Percentiles rank a stretch among this genome's conserved stretches.
These are phyloP conservation scores for Aspergillus funiculosus DNA, from an alignment of 495 filamentous ascomycete species.

Conservation along the genomic window DNA sequence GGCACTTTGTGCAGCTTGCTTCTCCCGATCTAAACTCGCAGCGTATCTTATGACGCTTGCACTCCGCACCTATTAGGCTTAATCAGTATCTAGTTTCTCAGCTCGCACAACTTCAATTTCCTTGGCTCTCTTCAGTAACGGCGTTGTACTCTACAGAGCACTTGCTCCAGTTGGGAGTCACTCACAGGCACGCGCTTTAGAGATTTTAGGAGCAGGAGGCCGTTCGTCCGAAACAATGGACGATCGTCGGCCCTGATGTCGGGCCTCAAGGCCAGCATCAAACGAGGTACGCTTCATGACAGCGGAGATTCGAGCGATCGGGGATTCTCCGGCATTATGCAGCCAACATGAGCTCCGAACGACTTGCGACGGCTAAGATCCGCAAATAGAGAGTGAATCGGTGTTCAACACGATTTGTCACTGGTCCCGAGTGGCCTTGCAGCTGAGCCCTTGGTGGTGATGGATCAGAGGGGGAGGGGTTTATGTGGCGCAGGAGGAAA, in stretches of 20 bases:
- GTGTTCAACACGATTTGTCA: not conserved
- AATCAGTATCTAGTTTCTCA: no score
- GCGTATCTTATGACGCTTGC: conserved; percentile 45
- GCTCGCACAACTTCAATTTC: not conserved
- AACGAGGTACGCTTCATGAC: conserved; percentile 39
- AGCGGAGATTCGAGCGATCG: conserved; percentile 21
- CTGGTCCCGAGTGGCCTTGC: not conserved
- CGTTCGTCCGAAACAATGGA: conserved; percentile 23
- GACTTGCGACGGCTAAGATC: conserved; percentile 9
- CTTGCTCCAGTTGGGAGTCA: conserved; percentile 10
- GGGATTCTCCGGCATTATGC: conserved; percentile 39
- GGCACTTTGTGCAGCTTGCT: conserved; percentile 40
- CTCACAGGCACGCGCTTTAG: conserved; percentile 46
- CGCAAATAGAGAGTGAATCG: conserved; percentile 5
- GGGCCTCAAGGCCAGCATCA: conserved; percentile 36
- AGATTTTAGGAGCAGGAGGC: conserved; percentile 33
- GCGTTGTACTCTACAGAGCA: not conserved
- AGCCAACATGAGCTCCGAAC: conserved; percentile 19
- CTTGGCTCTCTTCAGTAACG: not conserved
- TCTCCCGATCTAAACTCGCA: conserved; percentile 43
- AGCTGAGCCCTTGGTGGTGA: not conserved
- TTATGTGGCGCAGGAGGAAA: no score
- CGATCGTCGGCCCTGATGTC: conserved; percentile 17
- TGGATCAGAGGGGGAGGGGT: no score
- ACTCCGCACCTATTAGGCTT: conserved; percentile 36